Evolutionary conservation across 768 basidiomycete genomes (phyloP).

Genomic region (Imleria badia): DNA sequence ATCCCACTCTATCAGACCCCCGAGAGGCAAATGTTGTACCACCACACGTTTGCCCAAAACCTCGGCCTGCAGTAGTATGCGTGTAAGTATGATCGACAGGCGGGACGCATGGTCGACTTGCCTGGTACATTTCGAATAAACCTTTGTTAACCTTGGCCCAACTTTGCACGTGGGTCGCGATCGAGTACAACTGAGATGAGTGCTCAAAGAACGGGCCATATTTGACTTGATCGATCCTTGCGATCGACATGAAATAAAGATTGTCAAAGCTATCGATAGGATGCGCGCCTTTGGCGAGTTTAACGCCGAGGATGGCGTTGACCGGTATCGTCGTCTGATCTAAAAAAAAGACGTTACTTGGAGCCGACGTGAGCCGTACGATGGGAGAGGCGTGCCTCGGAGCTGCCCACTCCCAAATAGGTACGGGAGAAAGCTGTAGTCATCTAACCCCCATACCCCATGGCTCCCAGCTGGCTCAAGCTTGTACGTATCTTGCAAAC

Average conservation of each 20-base stretch:
- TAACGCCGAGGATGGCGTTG: constrained; percentile 58
- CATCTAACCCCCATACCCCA: constrained; percentile 97
- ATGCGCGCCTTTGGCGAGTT: constrained; percentile 31
- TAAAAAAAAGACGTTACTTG: constrained; percentile 26
- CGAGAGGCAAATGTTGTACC: constrained; percentile 89
- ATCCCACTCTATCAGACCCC: constrained; percentile 76
- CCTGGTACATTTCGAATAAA: constrained; percentile 95
- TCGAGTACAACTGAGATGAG: constrained; percentile 84
- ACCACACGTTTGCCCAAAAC: constrained; percentile 95
- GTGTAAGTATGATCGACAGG: constrained; percentile 2
- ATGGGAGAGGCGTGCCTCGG: constrained; percentile 49
- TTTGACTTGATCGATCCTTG: constrained; percentile 78
- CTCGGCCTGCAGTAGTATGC: constrained; percentile 57
- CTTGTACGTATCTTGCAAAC: constrained; percentile 82
- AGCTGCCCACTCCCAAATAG: constrained; percentile 91
- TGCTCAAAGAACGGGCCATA: constrained; percentile 89
- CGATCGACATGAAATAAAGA: constrained; percentile 77
- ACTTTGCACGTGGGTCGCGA: constrained; percentile 83
- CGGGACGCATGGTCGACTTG: constrained; percentile 24
- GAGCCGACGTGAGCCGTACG: neutral
- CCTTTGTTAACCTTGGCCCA: constrained; percentile 92
- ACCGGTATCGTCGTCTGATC: constrained; percentile 67
- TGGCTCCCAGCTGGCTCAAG: constrained; percentile 97
- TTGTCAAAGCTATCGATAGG: constrained; percentile 45
- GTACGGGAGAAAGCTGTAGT: constrained; percentile 86